Evolutionary conservation across 78 protist species (phyloP).

Genomic region (Dictyostelium intermedium): DNA sequence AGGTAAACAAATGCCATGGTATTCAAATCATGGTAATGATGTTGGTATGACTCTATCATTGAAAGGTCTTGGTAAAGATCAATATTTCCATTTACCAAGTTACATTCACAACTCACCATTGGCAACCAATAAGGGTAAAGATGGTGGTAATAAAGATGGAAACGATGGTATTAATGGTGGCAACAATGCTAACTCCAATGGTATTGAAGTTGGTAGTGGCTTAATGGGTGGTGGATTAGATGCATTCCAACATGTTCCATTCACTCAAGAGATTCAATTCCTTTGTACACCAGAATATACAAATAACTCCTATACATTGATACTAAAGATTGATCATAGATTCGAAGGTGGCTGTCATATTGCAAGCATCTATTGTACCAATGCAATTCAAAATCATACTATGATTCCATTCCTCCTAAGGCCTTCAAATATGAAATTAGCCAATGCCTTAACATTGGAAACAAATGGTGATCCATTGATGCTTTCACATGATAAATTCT

Average conservation of each 20-base stretch:
- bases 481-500: constrained; percentile 36
- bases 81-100: constrained; percentile 18
- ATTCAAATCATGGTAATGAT: constrained; percentile 18
- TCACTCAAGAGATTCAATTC: constrained; percentile 62
- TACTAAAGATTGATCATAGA: constrained; percentile 59
- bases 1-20: constrained; percentile 63
- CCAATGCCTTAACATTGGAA: neutral
- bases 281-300: constrained; percentile 13
- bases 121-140: neutral
- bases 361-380: constrained; percentile 37
- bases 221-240: neutral
- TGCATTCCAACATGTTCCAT: neutral
- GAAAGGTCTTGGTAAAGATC: constrained; percentile 38
- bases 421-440: neutral
- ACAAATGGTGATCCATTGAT: constrained; percentile 35
- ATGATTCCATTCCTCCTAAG: constrained; percentile 58
- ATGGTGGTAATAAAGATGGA: neutral
- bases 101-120: constrained; percentile 1
- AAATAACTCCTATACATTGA: neutral
- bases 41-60: constrained; percentile 17
- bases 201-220: neutral
- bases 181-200: neutral
- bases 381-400: constrained; percentile 54
- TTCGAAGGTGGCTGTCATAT: constrained; percentile 79
- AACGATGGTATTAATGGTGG: too few species aligned